Conservation (phyloP, 805 yeast species). For the Candida sakaeoensis region DNA sequence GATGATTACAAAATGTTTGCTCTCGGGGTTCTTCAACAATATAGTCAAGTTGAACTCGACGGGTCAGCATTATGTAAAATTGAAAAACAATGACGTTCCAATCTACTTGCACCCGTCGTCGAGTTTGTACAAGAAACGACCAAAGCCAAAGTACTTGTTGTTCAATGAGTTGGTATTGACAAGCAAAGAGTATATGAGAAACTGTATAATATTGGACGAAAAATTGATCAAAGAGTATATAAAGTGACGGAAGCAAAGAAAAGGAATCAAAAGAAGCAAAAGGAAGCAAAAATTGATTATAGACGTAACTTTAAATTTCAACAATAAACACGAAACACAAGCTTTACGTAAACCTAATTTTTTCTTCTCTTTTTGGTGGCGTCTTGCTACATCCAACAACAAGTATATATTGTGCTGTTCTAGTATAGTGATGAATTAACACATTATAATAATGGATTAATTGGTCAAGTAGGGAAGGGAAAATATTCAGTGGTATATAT, state of each 20-base stretch:
- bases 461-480: too few species aligned
- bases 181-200: conserved; percentile 83
- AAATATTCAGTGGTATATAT: too few species aligned
- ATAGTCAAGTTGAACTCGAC: conserved; percentile 53
- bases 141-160: conserved; percentile 69
- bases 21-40: conserved; percentile 69
- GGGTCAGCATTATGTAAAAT: conserved; percentile 68
- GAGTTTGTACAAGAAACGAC: conserved; percentile 56
- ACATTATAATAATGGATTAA: too few species aligned
- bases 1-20: conserved; percentile 50
- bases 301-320: neutral
- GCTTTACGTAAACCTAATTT: too few species aligned
- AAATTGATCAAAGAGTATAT: conserved; percentile 8
- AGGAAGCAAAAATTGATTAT: too few species aligned
- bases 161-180: conserved; percentile 85
- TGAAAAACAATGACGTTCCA: conserved; percentile 36
- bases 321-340: neutral
- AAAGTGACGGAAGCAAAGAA: neutral
- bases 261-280: too few species aligned
- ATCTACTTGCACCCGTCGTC: conserved; percentile 87
- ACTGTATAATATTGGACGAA: conserved; percentile 69
- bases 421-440: too few species aligned
- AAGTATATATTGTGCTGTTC: too few species aligned
- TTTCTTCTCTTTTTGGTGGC: too few species aligned
- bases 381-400: too few species aligned